Conservation (phyloP, 1,139 yeast genomes). For the Blastobotrys illinoisensis region DNA sequence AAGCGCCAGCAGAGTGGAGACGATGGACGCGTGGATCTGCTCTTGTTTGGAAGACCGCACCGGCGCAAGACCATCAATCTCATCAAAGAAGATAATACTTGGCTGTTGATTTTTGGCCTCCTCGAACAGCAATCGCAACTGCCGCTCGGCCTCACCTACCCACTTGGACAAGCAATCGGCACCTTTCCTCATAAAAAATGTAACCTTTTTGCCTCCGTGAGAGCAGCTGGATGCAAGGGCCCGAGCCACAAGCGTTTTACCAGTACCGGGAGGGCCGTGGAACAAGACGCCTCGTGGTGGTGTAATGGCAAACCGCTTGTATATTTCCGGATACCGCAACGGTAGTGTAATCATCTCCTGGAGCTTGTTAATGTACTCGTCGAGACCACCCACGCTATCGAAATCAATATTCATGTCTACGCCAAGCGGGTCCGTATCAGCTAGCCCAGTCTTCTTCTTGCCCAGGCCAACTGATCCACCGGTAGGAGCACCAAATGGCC, state of each 20-base stretch:
- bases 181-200: conserved; percentile 97
- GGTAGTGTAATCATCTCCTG: conserved; percentile 98
- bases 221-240: conserved; percentile 96
- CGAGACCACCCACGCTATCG: conserved; percentile 86
- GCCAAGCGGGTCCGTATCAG: conserved; percentile 94
- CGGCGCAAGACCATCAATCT: conserved; percentile 96
- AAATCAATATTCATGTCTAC: conserved; percentile 91
- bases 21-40: conserved; percentile 96
- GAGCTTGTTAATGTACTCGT: conserved; percentile 80
- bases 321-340: conserved; percentile 85
- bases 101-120: conserved; percentile 97
- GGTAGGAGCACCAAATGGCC: conserved; percentile 37
- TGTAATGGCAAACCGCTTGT: conserved; percentile 81
- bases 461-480: conserved; percentile 34
- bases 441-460: conserved; percentile 59
- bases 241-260: conserved; percentile 96
- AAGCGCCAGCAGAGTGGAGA: conserved; percentile 83
- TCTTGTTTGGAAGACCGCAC: conserved; percentile 96
- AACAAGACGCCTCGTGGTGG: conserved; percentile 98
- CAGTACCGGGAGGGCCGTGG: conserved; percentile 99
- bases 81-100: conserved; percentile 91
- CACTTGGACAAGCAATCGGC: conserved; percentile 96
- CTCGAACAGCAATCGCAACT: conserved; percentile 80
- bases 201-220: conserved; percentile 66
- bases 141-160: conserved; percentile 99